Percentiles rank a stretch among this genome's conserved stretches.
Conservation (phyloP, 768 basidiomycete species). For the Macrolepiota albuminosa region DNA sequence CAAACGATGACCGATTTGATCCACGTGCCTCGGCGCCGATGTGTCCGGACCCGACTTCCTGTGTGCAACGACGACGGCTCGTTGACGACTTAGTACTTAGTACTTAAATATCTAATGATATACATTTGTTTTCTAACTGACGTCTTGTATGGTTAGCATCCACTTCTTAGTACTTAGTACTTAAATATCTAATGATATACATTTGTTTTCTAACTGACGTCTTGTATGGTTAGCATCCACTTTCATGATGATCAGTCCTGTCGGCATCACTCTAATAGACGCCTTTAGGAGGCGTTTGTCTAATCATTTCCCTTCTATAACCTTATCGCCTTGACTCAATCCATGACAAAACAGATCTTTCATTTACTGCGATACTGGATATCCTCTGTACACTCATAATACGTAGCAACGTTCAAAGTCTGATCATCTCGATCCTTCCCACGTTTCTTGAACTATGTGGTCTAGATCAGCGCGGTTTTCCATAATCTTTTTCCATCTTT, state of each 20-base stretch:
- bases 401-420: background rate
- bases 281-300: background rate
- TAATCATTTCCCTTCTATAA: background rate
- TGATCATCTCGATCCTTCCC: too few relatives aligned
- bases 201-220: too few relatives aligned
- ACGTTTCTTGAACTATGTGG: too few relatives aligned
- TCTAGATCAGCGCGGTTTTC: too few relatives aligned
- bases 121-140: too few relatives aligned
- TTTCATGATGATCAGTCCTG: constrained; percentile 1
- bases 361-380: background rate
- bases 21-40: background rate
- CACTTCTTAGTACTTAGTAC: too few relatives aligned
- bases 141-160: background rate
- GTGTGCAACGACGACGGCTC: background rate
- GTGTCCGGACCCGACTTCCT: background rate
- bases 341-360: background rate
- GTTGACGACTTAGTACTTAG: background rate
- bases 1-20: background rate
- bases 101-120: too few relatives aligned
- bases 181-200: too few relatives aligned
- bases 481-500: too few relatives aligned
- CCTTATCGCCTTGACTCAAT: background rate
- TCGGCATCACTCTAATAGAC: background rate
- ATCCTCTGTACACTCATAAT: background rate
- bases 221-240: background rate